Evolutionary conservation across 768 basidiomycete genomes (phyloP).

Genomic region (Podaxis sp.): DNA sequence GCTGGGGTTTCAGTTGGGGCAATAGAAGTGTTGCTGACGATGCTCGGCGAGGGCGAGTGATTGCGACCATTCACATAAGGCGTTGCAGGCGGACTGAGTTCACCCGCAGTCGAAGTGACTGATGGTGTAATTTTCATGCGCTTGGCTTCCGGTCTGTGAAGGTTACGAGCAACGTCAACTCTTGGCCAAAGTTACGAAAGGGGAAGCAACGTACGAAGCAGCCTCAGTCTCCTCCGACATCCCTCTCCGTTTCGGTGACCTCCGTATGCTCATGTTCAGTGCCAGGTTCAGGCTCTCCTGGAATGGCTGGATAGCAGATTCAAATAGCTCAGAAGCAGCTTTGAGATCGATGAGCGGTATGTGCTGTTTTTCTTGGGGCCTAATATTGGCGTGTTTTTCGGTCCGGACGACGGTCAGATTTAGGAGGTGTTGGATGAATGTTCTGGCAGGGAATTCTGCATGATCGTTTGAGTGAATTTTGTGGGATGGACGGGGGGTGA

Average conservation of each 20-base stretch:
- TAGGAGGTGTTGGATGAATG: conserved; percentile 51
- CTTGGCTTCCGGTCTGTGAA: conserved; percentile 17
- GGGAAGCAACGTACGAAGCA: conserved; percentile 35
- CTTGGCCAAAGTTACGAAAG: background rate
- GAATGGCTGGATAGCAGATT: conserved; percentile 29
- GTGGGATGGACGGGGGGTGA: background rate
- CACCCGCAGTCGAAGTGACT: conserved; percentile 1
- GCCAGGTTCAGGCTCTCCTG: conserved; percentile 38
- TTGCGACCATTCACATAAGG: conserved; percentile 15
- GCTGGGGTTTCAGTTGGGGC: background rate
- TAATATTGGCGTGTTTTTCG: conserved; percentile 21
- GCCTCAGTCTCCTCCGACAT: conserved; percentile 40
- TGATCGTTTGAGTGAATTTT: background rate
- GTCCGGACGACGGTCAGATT: conserved; percentile 37
- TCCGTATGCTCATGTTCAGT: conserved; percentile 40
- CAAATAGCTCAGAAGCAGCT: conserved; percentile 31
- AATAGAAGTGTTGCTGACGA: conserved; percentile 12
- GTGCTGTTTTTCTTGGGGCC: conserved; percentile 8
- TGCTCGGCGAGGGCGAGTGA: conserved; percentile 14
- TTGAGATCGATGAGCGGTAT: conserved; percentile 31
- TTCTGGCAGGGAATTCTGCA: conserved; percentile 45
- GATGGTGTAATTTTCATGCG: conserved; percentile 6
- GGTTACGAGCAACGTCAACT: conserved; percentile 1
- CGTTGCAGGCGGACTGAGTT: conserved; percentile 9
- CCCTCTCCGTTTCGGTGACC: conserved; percentile 47